Percentiles rank a stretch among this genome's conserved stretches.
Evolutionary conservation across 306 rosid species (phyloP).

Genomic region (Cicer yamashitae): DNA sequence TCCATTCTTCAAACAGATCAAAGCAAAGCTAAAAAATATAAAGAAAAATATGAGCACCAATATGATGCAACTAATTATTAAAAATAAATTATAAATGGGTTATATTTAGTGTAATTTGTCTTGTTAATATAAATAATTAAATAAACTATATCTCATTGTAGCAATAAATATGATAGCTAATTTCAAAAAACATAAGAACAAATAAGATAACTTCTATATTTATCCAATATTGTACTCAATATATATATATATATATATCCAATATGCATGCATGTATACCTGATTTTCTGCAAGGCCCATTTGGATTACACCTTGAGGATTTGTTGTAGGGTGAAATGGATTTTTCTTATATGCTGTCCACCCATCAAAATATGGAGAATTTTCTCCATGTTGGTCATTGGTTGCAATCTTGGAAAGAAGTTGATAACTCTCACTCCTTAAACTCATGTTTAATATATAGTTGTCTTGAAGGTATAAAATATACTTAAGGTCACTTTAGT

Average conservation of each 20-base stretch:
- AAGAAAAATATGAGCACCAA: background rate
- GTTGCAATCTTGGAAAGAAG: constrained; percentile 76
- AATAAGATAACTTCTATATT: background rate
- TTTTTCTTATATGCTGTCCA: constrained; percentile 83
- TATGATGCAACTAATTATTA: constrained; percentile 13
- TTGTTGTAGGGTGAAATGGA: constrained; percentile 73
- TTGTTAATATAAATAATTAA: background rate
- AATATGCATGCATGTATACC: constrained; percentile 51
- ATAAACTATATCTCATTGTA: background rate
- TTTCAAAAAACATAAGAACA: too few species aligned
- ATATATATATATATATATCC: too few species aligned
- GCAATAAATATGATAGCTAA: background rate
- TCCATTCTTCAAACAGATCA: constrained; percentile 76
- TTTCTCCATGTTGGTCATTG: constrained; percentile 78
- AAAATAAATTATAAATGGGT: background rate
- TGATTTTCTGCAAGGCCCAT: constrained; percentile 97
- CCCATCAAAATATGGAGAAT: constrained; percentile 83
- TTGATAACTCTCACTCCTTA: constrained; percentile 39
- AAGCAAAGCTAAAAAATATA: constrained; percentile 59
- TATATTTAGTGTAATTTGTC: background rate
- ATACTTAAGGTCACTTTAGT: constrained; percentile 17
- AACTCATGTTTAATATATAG: constrained; percentile 39
- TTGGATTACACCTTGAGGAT: constrained; percentile 81
- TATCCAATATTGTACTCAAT: background rate
- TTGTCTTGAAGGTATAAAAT: background rate